Evolutionary conservation across 148 eudicot species (phyloP).

Genomic region (Rhododendron williamsianum): DNA sequence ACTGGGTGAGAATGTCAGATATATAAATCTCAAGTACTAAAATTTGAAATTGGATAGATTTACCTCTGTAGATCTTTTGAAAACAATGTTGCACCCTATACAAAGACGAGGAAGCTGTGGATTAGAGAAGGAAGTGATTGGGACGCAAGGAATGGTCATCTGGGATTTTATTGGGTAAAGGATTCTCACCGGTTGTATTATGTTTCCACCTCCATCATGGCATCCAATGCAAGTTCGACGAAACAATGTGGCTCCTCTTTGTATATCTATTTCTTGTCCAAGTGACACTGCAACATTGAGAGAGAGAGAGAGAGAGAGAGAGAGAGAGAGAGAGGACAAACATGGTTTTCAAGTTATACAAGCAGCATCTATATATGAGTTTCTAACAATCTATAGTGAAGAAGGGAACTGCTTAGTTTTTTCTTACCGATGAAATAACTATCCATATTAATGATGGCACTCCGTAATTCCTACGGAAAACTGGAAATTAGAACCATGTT

Average conservation of each 20-base stretch:
- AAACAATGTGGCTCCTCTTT: constrained; percentile 52
- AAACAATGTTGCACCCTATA: constrained; percentile 77
- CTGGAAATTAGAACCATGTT: neutral
- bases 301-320: neutral
- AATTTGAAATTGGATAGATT: neutral
- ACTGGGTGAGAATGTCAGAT: neutral
- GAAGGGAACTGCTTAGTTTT: neutral
- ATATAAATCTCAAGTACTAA: neutral
- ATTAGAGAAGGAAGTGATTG: neutral
- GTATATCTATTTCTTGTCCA: constrained; percentile 32
- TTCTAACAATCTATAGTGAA: neutral
- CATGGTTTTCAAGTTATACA: neutral
- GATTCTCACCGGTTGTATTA: constrained; percentile 66
- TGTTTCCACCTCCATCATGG: constrained; percentile 86
- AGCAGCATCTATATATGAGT: neutral
- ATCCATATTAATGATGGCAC: neutral
- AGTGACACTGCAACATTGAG: constrained; percentile 21
- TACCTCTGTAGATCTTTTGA: constrained; percentile 63
- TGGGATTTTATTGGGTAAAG: neutral
- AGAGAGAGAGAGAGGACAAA: neutral
- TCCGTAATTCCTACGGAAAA: neutral
- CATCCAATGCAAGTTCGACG: constrained; percentile 73
- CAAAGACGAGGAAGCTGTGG: neutral
- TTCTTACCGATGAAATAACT: neutral
- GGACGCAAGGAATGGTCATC: neutral